These are phyloP conservation scores for Pilasporangium apinafurcum DNA, from an alignment of 352 stramenopile species.

Conservation along the genomic window DNA sequence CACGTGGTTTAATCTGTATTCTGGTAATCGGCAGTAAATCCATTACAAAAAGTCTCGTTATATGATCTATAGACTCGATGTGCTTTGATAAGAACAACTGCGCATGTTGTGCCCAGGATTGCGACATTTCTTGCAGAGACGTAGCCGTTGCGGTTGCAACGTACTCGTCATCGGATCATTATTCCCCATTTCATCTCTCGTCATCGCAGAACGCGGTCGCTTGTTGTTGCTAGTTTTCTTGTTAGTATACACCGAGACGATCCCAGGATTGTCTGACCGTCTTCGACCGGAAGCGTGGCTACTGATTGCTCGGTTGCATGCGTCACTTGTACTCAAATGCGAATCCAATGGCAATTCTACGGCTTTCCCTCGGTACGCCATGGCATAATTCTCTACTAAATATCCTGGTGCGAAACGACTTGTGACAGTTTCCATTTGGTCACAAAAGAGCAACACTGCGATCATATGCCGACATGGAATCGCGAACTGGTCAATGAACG, in stretches of 20 bases:
- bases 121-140: constrained; percentile 46
- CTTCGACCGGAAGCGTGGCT: neutral
- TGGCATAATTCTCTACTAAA: constrained; percentile 26
- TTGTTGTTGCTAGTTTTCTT: neutral
- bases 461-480: constrained; percentile 61
- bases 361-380: constrained; percentile 23
- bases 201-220: neutral
- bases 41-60: neutral
- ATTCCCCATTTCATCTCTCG: constrained; percentile 3
- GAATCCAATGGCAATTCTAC: constrained; percentile 43
- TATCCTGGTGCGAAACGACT: constrained; percentile 39
- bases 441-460: constrained; percentile 42
- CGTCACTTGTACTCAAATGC: constrained; percentile 10
- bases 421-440: constrained; percentile 37
- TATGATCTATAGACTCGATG: neutral
- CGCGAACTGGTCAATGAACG: constrained; percentile 47
- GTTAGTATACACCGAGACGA: neutral
- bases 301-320: constrained; percentile 9
- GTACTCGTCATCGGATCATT: constrained; percentile 1
- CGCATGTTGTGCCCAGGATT: constrained; percentile 36
- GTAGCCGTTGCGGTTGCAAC: constrained; percentile 7
- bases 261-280: neutral
- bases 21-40: neutral
- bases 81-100: constrained; percentile 25
- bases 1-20: no score